Base-by-base conservation (phyloP, 345 rosid species). In the Microcos paniculata region DNA sequence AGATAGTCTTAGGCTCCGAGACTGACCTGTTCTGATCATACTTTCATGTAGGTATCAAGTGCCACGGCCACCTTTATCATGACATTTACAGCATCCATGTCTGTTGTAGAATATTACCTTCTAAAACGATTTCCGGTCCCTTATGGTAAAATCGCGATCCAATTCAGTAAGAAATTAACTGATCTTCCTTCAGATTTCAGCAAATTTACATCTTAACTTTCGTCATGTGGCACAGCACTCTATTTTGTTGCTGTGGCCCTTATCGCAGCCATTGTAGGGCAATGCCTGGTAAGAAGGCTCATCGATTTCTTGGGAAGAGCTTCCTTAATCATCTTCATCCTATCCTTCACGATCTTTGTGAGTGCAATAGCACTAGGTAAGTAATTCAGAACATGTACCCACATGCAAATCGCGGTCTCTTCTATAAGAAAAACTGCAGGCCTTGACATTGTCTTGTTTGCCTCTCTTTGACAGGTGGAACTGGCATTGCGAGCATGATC, bases 11-110 rank as follows among this genome's bases (percentile, higher is more conserved):
- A n/a, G n/a, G n/a, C n/a, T n/a, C n/a, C n/a, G n/a, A n/a, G n/a
- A n/a, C n/a, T n/a, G n/a, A n/a, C n/a, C n/a, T n/a, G n/a, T n/a
- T n/a, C n/a, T n/a, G n/a, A n/a, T n/a, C n/a, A n/a, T n/a, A n/a
- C n/a, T n/a, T n/a, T n/a, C n/a, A n/a, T n/a, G n/a, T n/a, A 87
- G 90, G 87, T 87, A 21, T 79, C 87, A 64, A 84, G 86, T 81
- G 85, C 91, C 38, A 88, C 89, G 6, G 70, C 86, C 33, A 86
- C 89, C 72, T 86, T 88, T 72, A 76, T 81, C 23, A 84, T 86
- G 89, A 42, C 76, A 66, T 88, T 88, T 72, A 84, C 89, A 8
- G 82, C 91, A 51, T 85, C 89, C 15, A 80, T 88, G 82, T 84
- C 89, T 4, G 89, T 82, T 6, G 62, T 86, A 10, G 86, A 87